phyloP scores from a whole-genome alignment of 2,329 filamentous ascomycete species.

The Myriosclerotinia scirpicola region DNA sequence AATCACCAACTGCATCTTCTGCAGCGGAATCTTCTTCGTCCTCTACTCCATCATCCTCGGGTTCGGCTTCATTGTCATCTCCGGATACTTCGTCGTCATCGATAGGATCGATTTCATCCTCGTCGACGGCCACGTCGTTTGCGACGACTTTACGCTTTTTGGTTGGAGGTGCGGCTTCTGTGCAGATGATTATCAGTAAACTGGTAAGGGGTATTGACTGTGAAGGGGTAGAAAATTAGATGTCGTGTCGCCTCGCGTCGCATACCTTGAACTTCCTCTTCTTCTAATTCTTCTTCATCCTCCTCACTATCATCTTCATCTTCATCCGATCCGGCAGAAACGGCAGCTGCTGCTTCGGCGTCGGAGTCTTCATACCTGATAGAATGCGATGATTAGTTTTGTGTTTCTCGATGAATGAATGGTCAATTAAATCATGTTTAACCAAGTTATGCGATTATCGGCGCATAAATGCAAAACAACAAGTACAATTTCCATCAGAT shows the following conservation, averaged over 20 bases:
- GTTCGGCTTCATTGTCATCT: constrained; percentile 6
- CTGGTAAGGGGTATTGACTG: not conserved
- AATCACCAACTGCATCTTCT: constrained; percentile 23
- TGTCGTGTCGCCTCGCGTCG: not conserved
- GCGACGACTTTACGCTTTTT: constrained; percentile 36
- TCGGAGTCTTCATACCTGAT: constrained; percentile 41
- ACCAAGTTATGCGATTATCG: constrained; percentile 3
- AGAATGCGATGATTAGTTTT: constrained; percentile 25
- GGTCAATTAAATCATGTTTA: not conserved
- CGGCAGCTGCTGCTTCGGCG: constrained; percentile 29
- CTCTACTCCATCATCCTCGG: constrained; percentile 18
- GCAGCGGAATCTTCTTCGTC: constrained; percentile 25
- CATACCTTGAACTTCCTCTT: constrained; percentile 27
- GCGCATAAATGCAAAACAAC: not conserved
- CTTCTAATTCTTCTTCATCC: constrained; percentile 40
- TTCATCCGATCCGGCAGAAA: constrained; percentile 30
- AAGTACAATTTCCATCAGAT: not conserved
- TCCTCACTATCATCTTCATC: constrained; percentile 40
- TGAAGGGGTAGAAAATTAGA: not conserved
- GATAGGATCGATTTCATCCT: not conserved
- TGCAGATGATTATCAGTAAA: constrained; percentile 1
- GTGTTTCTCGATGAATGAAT: constrained; percentile 4
- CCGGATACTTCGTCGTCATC: constrained; percentile 8
- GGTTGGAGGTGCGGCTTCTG: constrained; percentile 31
- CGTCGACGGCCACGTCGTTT: constrained; percentile 7